Conservation (phyloP, 148 eudicot genomes). For the Cornus controversa region DNA sequence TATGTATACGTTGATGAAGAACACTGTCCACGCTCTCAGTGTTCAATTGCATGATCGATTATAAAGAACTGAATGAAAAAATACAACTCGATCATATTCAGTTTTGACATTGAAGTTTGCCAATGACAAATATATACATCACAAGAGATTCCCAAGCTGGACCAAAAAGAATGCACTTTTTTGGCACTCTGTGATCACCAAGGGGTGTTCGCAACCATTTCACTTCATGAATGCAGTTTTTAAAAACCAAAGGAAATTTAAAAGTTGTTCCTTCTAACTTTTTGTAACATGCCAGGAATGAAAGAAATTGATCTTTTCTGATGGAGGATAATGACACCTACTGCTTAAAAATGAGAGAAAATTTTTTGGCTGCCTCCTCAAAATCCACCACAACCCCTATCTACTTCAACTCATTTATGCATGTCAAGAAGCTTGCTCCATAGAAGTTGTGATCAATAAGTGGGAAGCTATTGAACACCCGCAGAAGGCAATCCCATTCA, state of each 20-base stretch:
- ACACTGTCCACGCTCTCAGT: no score
- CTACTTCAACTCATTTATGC: conserved; percentile 29
- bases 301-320: conserved; percentile 28
- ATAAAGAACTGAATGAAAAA: no score
- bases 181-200: conserved; percentile 48
- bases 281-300: conserved; percentile 20
- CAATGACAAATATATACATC: no score
- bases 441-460: conserved; percentile 46
- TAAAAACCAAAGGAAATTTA: background rate
- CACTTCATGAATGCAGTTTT: conserved; percentile 28
- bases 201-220: conserved; percentile 62
- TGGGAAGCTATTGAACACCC: conserved; percentile 46
- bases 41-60: no score
- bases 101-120: no score
- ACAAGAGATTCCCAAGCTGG: no score
- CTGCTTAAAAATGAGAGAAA: conserved; percentile 37
- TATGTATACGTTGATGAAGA: no score
- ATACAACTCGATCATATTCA: no score
- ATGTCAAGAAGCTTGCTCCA: conserved; percentile 25
- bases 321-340: conserved; percentile 29
- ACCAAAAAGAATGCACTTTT: conserved; percentile 47
- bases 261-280: no score
- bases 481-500: conserved; percentile 55
- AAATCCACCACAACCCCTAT: conserved; percentile 54
- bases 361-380: conserved; percentile 33